Percentiles rank a stretch among this genome's conserved stretches.
These are phyloP conservation scores for Curvularia verruculosa DNA, from an alignment of 2,329 filamentous ascomycete species.

Conservation along the genomic window DNA sequence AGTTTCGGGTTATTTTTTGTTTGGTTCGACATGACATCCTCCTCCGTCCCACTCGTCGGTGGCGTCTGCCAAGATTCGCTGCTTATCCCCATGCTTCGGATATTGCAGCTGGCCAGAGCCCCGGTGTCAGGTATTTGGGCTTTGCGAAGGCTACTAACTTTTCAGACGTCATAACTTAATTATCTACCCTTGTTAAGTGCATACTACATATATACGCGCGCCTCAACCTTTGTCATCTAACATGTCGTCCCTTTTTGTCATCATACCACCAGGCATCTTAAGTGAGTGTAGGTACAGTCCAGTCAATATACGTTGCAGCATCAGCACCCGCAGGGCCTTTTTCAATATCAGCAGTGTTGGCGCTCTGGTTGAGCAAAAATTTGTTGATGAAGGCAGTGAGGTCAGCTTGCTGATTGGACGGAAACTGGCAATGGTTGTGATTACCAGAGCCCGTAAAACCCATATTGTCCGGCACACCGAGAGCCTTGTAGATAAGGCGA, in stretches of 20 bases:
- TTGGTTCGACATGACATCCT: neutral
- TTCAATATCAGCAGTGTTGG: conserved; percentile 43
- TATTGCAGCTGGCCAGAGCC: neutral
- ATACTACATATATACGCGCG: conserved; percentile 18
- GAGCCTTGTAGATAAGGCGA: conserved; percentile 60
- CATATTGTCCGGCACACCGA: conserved; percentile 62
- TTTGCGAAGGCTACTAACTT: neutral
- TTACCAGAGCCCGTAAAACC: conserved; percentile 63
- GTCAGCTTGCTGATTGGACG: conserved; percentile 58
- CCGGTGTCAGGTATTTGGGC: neutral
- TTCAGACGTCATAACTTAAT: conserved; percentile 2
- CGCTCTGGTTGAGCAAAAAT: conserved; percentile 50
- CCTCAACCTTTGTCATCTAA: conserved; percentile 11
- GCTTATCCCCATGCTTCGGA: conserved; percentile 2
- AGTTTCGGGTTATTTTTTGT: neutral
- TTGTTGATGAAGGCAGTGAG: conserved; percentile 63
- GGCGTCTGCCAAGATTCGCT: neutral
- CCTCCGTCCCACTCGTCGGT: neutral
- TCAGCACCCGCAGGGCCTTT: conserved; percentile 42
- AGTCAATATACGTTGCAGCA: conserved; percentile 45
- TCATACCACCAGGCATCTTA: conserved; percentile 20
- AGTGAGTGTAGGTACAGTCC: conserved; percentile 44
- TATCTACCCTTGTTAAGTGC: conserved; percentile 2
- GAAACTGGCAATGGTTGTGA: conserved; percentile 64
- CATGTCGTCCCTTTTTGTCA: neutral